A percentile compares a stretch with the other conserved stretches of the same genome.
Evolutionary conservation across 2,329 filamentous ascomycete genomes (phyloP).

Genomic region (Diaporthe amygdali): DNA sequence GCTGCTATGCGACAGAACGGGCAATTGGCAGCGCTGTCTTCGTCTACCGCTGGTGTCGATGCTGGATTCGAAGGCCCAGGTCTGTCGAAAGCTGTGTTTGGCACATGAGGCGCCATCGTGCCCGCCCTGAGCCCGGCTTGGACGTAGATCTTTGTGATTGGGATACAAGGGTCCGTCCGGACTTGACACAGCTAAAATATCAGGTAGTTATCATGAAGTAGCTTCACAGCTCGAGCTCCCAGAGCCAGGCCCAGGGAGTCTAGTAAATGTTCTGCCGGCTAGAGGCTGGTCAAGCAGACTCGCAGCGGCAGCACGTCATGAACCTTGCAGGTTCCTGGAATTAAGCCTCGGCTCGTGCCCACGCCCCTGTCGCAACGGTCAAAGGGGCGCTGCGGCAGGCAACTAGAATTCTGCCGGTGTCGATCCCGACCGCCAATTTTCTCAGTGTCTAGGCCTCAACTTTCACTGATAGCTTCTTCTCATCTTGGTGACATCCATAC

Average conservation of each 20-base stretch:
- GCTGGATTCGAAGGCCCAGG: slow-evolving; percentile 11
- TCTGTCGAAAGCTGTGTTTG: slow-evolving; percentile 18
- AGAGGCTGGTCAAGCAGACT: background rate
- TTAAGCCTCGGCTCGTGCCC: slow-evolving; percentile 20
- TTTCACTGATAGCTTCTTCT: background rate
- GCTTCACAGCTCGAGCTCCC: background rate
- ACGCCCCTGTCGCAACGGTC: slow-evolving; percentile 1
- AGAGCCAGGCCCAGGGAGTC: background rate
- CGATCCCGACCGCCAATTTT: slow-evolving; percentile 27
- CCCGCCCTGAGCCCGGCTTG: background rate
- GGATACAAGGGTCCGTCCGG: background rate
- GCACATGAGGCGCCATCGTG: slow-evolving; percentile 21
- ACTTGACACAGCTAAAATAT: background rate
- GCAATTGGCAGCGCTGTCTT: slow-evolving; percentile 43
- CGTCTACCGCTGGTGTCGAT: background rate
- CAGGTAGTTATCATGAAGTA: background rate
- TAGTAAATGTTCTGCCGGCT: background rate
- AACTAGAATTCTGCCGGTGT: slow-evolving; percentile 21
- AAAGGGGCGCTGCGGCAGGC: background rate
- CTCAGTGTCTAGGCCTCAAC: background rate
- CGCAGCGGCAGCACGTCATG: background rate
- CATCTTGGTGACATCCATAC: background rate
- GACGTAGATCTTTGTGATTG: background rate
- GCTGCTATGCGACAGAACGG: slow-evolving; percentile 67
- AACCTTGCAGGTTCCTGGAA: background rate